Conservation (phyloP, 1,284 basidiomycete species). For the Pholiota adiposa region DNA sequence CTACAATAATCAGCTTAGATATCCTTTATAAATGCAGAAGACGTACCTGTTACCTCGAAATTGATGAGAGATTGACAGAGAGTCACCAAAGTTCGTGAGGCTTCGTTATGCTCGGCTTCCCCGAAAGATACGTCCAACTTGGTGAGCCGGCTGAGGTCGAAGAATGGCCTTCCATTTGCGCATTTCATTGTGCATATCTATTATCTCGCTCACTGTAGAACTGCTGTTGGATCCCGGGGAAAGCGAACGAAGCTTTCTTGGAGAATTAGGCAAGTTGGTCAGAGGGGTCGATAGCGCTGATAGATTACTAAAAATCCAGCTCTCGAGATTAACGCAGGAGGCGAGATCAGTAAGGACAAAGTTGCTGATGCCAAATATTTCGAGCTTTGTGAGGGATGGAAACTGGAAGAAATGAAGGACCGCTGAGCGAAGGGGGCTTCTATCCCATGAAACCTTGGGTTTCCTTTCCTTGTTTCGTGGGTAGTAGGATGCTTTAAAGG, state of each 20-base stretch:
- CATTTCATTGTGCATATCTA: not conserved
- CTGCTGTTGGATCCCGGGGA: not conserved
- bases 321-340: conserved; percentile 6
- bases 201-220: not conserved
- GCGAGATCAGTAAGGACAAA: conserved; percentile 8
- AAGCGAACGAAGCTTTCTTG: not conserved
- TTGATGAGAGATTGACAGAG: no score
- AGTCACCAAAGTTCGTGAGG: no score
- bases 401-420: conserved; percentile 11
- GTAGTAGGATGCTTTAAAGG: not conserved
- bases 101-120: no score
- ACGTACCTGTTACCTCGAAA: no score
- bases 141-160: no score
- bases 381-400: conserved; percentile 8
- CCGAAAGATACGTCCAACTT: no score
- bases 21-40: not conserved
- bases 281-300: no score
- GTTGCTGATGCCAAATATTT: conserved; percentile 1
- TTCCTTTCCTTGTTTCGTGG: no score
- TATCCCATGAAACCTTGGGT: conserved; percentile 9
- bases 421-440: not conserved
- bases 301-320: no score
- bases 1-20: not conserved
- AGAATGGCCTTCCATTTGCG: no score
- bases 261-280: no score